phyloP scores from a whole-genome alignment of 345 rosid species.

The Populus simonii region DNA sequence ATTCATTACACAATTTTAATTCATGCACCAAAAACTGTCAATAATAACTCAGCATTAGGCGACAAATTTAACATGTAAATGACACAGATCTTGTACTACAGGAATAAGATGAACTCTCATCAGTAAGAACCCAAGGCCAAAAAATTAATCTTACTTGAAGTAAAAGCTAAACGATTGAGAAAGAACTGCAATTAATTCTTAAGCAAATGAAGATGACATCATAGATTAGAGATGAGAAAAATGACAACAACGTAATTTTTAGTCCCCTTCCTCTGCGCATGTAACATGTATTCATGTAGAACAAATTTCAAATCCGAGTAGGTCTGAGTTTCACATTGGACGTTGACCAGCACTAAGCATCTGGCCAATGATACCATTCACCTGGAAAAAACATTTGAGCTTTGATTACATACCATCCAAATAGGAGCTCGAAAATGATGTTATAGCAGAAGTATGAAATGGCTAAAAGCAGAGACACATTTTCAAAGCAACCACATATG shows the following conservation, averaged over 20 bases:
- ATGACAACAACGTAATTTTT: background rate
- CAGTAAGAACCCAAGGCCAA: background rate
- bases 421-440: background rate
- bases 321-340: slow-evolving; percentile 40
- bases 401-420: background rate
- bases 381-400: slow-evolving; percentile 41
- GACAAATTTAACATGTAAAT: background rate
- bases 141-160: background rate
- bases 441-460: background rate
- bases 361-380: slow-evolving; percentile 79
- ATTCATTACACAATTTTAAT: background rate
- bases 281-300: background rate
- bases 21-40: background rate
- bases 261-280: background rate
- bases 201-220: background rate
- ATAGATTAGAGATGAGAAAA: background rate
- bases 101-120: background rate
- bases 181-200: background rate
- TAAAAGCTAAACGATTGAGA: background rate
- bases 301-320: background rate
- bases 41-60: background rate
- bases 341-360: slow-evolving; percentile 72
- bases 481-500: background rate
- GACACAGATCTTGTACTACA: background rate
- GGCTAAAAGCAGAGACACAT: background rate